These are phyloP conservation scores for Diaporthe humulicola DNA, from an alignment of 2,329 filamentous ascomycete species.

Conservation along the genomic window DNA sequence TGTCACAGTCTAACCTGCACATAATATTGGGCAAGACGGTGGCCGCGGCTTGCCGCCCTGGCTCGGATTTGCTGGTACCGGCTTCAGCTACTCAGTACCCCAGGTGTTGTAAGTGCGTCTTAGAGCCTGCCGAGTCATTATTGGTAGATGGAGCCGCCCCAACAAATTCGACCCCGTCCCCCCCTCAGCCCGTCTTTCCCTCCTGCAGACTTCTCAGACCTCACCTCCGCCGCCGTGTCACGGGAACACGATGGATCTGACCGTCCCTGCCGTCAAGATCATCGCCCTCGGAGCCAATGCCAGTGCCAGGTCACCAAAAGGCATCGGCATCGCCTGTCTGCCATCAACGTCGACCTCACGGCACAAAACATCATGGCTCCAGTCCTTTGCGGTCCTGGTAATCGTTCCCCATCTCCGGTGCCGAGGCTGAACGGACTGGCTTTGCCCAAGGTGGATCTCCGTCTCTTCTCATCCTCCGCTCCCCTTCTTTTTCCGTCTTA, in stretches of 20 bases:
- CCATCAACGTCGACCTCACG: background rate
- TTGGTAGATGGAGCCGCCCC: slow-evolving; percentile 4
- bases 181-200: background rate
- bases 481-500: background rate
- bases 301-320: background rate
- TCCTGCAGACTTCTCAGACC: background rate
- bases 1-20: background rate
- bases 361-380: background rate
- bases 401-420: background rate
- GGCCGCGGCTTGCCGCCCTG: slow-evolving; percentile 15
- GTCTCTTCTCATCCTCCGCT: background rate
- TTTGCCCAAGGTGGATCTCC: slow-evolving; percentile 6
- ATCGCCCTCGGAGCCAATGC: background rate
- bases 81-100: background rate
- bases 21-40: background rate
- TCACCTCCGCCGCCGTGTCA: background rate
- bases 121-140: slow-evolving; percentile 9
- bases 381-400: background rate
- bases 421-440: slow-evolving; percentile 16
- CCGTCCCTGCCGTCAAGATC: background rate
- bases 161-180: slow-evolving; percentile 19
- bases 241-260: background rate
- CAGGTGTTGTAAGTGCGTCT: background rate
- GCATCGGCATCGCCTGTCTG: background rate
- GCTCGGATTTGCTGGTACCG: background rate